Base-by-base conservation (phyloP, 805 yeast genomes). In the Candida argentea region DNA sequence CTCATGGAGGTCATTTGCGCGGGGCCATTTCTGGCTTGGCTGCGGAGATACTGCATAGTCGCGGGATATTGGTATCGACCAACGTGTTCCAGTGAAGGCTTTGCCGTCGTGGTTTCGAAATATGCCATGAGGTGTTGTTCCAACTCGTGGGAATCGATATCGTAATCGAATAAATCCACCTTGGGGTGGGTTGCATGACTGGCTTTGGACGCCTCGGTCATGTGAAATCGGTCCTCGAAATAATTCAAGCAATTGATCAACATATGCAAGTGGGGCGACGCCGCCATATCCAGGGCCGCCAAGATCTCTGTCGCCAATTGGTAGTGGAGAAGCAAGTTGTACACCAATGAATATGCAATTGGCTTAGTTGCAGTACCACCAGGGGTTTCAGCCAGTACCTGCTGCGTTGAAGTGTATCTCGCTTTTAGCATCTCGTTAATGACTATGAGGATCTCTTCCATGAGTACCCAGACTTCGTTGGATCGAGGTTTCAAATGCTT, bases 291-390 rank as follows among this genome's bases (percentile, higher is more conserved):
- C 7, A 37, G 40, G 18, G 35, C 43, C 12, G 30, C 36, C 20
- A 40, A 41, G 21, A 43, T 27, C 12, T 27, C 33, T 16, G 37
- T 31, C 22, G 50, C 25, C 3, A 34, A 13, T 13, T 46, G 48
- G 27, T 42, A 46, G 27, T 55, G 48, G 27, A 46, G 40, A 24
- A 55, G 42, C 20, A 55, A 35, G 10, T 40, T 33, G 34, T 54
- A 53, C 12, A 55, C 38, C 36, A 55, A 45, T 26, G 54, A 58
- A 28, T 44, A 52, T 31, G 44, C 54, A 19, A 50, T 36, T 3
- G 56, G 34, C 31, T 42, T 43, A 7, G 40, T 22, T 26, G 44
- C 50, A 11, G 32, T 30, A 3, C 52, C 52, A 4, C 51, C 52
- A 1, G 37, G 22, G 14, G 34, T 18, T 9, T 16, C 27, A 7